Percentiles rank a stretch among this genome's conserved stretches.
phyloP scores from a whole-genome alignment of 192 early-diverging fungal species.

The Backusella morwellensis region DNA sequence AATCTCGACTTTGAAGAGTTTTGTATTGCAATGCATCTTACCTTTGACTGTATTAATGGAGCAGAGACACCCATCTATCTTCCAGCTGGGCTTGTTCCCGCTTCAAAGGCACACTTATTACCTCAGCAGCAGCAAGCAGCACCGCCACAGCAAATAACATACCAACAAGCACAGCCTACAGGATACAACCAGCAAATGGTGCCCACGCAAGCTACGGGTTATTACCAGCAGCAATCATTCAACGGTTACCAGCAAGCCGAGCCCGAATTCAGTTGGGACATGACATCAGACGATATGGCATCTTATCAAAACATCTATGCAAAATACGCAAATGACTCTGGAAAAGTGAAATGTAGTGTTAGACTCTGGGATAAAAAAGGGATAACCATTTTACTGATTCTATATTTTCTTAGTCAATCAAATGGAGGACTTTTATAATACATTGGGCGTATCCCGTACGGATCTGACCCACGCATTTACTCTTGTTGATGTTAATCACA shows the following conservation, averaged over 20 bases:
- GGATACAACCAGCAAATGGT: conserved; percentile 23
- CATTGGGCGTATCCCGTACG: conserved; percentile 47
- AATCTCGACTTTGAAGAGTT: conserved; percentile 84
- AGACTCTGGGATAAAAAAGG: neutral
- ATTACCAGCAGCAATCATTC: conserved; percentile 5
- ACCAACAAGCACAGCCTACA: conserved; percentile 26
- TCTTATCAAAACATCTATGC: conserved; percentile 58
- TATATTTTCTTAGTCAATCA: conserved; percentile 41
- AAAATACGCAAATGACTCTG: conserved; percentile 48
- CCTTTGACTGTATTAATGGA: conserved; percentile 64
- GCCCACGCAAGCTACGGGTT: conserved; percentile 18
- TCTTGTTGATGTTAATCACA: conserved; percentile 54
- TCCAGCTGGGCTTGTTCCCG: conserved; percentile 66
- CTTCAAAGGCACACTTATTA: conserved; percentile 58
- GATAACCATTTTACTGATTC: conserved; percentile 6
- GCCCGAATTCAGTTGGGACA: conserved; percentile 64
- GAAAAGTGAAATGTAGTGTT: conserved; percentile 52
- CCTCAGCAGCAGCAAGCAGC: conserved; percentile 8
- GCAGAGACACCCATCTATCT: conserved; percentile 54
- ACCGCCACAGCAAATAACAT: conserved; percentile 25
- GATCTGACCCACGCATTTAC: conserved; percentile 50
- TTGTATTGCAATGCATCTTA: conserved; percentile 73
- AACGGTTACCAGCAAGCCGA: neutral
- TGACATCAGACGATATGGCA: conserved; percentile 52
- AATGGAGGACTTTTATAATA: conserved; percentile 56